Conservation (phyloP, 805 yeast genomes). For the Cyberlindnera nakhonratchasimensis region DNA sequence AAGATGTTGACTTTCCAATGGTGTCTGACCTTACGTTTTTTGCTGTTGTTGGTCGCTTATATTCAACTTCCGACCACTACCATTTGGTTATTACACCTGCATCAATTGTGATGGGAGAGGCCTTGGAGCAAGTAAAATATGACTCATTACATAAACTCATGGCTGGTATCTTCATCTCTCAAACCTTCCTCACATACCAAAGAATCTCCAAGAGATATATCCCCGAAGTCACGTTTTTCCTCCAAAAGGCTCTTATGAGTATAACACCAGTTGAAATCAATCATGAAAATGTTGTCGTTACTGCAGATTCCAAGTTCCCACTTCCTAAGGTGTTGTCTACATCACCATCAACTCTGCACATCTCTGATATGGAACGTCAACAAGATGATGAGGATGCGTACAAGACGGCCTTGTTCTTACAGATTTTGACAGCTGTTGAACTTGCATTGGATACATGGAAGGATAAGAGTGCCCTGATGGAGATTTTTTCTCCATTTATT, state of each 20-base stretch:
- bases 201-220: slow-evolving; percentile 71
- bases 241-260: slow-evolving; percentile 48
- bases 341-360: slow-evolving; percentile 13
- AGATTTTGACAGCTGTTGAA: slow-evolving; percentile 32
- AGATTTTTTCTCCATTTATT: slow-evolving; percentile 49
- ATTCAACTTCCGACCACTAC: slow-evolving; percentile 93
- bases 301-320: slow-evolving; percentile 23
- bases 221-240: slow-evolving; percentile 71
- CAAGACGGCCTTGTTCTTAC: slow-evolving; percentile 26
- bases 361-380: slow-evolving; percentile 23
- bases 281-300: slow-evolving; percentile 10
- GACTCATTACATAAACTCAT: slow-evolving; percentile 41
- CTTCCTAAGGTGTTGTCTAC: slow-evolving; percentile 16
- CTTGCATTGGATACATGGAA: slow-evolving; percentile 48
- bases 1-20: slow-evolving; percentile 34
- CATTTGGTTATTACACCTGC: slow-evolving; percentile 90
- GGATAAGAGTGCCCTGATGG: slow-evolving; percentile 58
- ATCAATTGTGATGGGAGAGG: slow-evolving; percentile 66
- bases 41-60: slow-evolving; percentile 67
- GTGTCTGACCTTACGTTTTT: slow-evolving; percentile 63
- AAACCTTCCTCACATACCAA: slow-evolving; percentile 68
- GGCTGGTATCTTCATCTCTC: slow-evolving; percentile 65
- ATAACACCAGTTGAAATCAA: slow-evolving; percentile 36
- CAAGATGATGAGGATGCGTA: slow-evolving; percentile 29
- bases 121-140: slow-evolving; percentile 50